A percentile compares a stretch with the other conserved stretches of the same genome.
Evolutionary conservation across 768 basidiomycete species (phyloP).

Genomic region (Leccinellum luteum): DNA sequence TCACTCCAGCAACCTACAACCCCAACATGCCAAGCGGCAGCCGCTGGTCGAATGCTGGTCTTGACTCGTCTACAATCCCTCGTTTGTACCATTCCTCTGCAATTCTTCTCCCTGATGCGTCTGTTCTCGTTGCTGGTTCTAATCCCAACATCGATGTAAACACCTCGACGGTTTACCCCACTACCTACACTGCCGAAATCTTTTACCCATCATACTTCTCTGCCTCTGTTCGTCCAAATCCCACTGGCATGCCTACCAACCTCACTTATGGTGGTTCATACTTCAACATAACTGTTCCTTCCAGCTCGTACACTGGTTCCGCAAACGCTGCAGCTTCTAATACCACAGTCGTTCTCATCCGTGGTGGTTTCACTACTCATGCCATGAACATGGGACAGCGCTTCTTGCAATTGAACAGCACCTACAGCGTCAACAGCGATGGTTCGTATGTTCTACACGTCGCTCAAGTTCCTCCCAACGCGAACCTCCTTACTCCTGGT

Average conservation of each 20-base stretch:
- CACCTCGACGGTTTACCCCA: slow-evolving; percentile 59
- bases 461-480: slow-evolving; percentile 77
- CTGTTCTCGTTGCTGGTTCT: slow-evolving; percentile 86
- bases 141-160: slow-evolving; percentile 93
- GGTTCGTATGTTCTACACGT: slow-evolving; percentile 80
- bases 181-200: slow-evolving; percentile 78
- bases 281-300: slow-evolving; percentile 74
- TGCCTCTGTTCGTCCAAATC: slow-evolving; percentile 62
- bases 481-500: slow-evolving; percentile 87
- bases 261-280: slow-evolving; percentile 80
- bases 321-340: slow-evolving; percentile 72
- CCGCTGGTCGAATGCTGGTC: slow-evolving; percentile 71
- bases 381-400: slow-evolving; percentile 91
- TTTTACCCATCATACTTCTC: slow-evolving; percentile 93
- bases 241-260: slow-evolving; percentile 66
- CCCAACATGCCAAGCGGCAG: slow-evolving; percentile 67
- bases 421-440: slow-evolving; percentile 77
- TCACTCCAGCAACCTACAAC: slow-evolving; percentile 79
- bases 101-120: slow-evolving; percentile 81
- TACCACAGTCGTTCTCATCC: slow-evolving; percentile 75
- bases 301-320: slow-evolving; percentile 59
- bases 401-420: slow-evolving; percentile 79
- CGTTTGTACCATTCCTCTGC: slow-evolving; percentile 93
- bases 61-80: slow-evolving; percentile 62
- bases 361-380: slow-evolving; percentile 83